Conservation (phyloP, 352 stramenopile species). For the Paralagenidium karlingii region DNA sequence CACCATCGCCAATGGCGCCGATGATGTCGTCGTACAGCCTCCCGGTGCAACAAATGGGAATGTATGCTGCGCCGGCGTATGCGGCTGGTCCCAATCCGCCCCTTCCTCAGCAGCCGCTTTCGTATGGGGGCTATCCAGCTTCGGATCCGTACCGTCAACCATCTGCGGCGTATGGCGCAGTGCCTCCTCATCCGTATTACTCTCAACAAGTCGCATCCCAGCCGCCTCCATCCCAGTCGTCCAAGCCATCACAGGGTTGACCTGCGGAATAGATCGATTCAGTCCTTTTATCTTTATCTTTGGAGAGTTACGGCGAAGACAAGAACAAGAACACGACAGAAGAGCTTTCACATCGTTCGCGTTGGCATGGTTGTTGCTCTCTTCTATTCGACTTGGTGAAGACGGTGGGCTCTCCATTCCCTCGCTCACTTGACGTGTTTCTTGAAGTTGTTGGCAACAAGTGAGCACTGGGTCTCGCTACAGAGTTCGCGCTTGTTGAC, state of each 20-base stretch:
- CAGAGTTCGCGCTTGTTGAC: slow-evolving; percentile 44
- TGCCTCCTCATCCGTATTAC: slow-evolving; percentile 11
- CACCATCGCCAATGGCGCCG: slow-evolving; percentile 7
- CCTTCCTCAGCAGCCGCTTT: slow-evolving; percentile 9
- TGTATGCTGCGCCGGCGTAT: slow-evolving; percentile 13
- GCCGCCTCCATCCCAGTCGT: slow-evolving; percentile 9
- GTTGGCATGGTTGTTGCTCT: not conserved
- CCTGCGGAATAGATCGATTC: slow-evolving; percentile 5
- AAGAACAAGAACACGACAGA: slow-evolving; percentile 8
- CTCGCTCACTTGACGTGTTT: slow-evolving; percentile 1
- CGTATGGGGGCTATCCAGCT: slow-evolving; percentile 12
- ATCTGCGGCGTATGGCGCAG: slow-evolving; percentile 7
- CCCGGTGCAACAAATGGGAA: slow-evolving; percentile 12
- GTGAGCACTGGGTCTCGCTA: slow-evolving; percentile 42
- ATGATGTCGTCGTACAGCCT: slow-evolving; percentile 10
- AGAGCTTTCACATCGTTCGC: slow-evolving; percentile 1
- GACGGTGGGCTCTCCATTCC: not conserved
- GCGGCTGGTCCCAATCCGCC: slow-evolving; percentile 1
- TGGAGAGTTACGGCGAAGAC: not conserved
- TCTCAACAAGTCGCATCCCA: no score
- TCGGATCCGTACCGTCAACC: slow-evolving; percentile 13
- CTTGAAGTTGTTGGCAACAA: slow-evolving; percentile 10
- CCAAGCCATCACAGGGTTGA: slow-evolving; percentile 5
- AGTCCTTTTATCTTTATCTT: not conserved
- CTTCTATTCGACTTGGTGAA: not conserved